Conservation (phyloP, 2,329 filamentous ascomycete genomes). For the Ceratocystis colombiana region DNA sequence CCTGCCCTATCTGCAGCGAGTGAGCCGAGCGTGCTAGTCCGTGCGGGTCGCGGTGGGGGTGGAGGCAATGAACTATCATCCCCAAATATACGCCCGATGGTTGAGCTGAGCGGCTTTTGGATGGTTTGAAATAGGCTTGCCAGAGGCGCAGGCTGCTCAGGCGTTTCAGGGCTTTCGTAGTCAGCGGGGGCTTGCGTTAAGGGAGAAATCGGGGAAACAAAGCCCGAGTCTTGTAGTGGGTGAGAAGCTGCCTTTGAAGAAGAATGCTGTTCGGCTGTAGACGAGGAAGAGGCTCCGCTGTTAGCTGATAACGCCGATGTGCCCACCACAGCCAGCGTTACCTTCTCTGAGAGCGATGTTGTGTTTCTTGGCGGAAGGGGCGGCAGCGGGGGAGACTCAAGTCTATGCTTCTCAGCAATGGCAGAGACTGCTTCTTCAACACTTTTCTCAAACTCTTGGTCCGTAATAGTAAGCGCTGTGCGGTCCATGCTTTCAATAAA, state of each 20-base stretch:
- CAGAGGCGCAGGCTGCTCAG: constrained; percentile 21
- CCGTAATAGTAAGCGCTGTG: constrained; percentile 82
- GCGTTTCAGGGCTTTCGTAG: constrained; percentile 13
- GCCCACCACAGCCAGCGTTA: constrained; percentile 59
- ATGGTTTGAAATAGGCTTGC: constrained; percentile 65
- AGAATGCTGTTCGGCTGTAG: background rate
- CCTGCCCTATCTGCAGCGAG: constrained; percentile 25
- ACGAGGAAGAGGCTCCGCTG: constrained; percentile 15
- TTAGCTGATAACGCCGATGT: constrained; percentile 13
- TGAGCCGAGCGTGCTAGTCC: constrained; percentile 30
- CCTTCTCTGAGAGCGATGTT: constrained; percentile 56
- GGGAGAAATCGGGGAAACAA: constrained; percentile 11
- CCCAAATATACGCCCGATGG: constrained; percentile 89
- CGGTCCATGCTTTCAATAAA: constrained; percentile 96
- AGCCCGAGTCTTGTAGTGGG: background rate
- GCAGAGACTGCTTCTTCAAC: constrained; percentile 94
- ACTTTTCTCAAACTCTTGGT: constrained; percentile 90
- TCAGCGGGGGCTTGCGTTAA: constrained; percentile 8
- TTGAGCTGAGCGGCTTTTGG: constrained; percentile 69
- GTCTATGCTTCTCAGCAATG: constrained; percentile 79
- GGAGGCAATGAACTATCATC: constrained; percentile 42
- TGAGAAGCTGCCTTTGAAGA: background rate
- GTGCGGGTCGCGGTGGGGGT: constrained; percentile 26
- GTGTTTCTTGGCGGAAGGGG: constrained; percentile 29
- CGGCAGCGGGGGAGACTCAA: constrained; percentile 38